Percentiles rank a stretch among this genome's conserved stretches.
These are phyloP conservation scores for Curvularia eragrostidis DNA, from an alignment of 2,329 filamentous ascomycete genomes.

Conservation along the genomic window DNA sequence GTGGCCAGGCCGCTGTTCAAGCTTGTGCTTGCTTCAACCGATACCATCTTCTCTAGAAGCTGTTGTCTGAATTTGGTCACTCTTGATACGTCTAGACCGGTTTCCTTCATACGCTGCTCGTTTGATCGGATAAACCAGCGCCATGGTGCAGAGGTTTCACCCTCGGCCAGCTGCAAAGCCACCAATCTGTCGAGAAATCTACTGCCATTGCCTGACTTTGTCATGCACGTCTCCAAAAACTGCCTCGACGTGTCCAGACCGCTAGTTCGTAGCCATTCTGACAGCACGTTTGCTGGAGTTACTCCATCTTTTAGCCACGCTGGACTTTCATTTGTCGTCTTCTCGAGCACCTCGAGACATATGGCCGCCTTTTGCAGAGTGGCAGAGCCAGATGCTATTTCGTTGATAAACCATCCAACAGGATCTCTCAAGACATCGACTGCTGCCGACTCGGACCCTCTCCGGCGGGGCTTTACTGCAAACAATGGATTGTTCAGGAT, in stretches of 20 bases:
- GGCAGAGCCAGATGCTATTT: slow-evolving; percentile 49
- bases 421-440: slow-evolving; percentile 46
- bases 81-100: slow-evolving; percentile 18
- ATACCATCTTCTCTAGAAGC: slow-evolving; percentile 36
- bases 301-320: slow-evolving; percentile 14
- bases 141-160: slow-evolving; percentile 34
- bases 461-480: slow-evolving; percentile 38
- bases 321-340: slow-evolving; percentile 11
- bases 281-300: slow-evolving; percentile 30
- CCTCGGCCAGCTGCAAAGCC: slow-evolving; percentile 31
- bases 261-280: slow-evolving; percentile 42
- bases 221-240: slow-evolving; percentile 31
- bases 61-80: slow-evolving; percentile 29
- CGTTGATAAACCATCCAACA: slow-evolving; percentile 50
- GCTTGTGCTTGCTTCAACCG: slow-evolving; percentile 16
- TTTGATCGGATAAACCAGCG: slow-evolving; percentile 36
- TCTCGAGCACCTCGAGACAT: slow-evolving; percentile 47
- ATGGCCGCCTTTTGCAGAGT: slow-evolving; percentile 48
- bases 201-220: slow-evolving; percentile 13
- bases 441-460: slow-evolving; percentile 36
- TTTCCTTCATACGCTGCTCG: slow-evolving; percentile 28
- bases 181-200: slow-evolving; percentile 31
- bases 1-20: slow-evolving; percentile 28
- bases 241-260: slow-evolving; percentile 36
- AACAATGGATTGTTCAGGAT: slow-evolving; percentile 61